A percentile compares a stretch with the other conserved stretches of the same genome.
Conservation (phyloP, 2,329 filamentous ascomycete species). For the Ilyonectria mors-panacis region DNA sequence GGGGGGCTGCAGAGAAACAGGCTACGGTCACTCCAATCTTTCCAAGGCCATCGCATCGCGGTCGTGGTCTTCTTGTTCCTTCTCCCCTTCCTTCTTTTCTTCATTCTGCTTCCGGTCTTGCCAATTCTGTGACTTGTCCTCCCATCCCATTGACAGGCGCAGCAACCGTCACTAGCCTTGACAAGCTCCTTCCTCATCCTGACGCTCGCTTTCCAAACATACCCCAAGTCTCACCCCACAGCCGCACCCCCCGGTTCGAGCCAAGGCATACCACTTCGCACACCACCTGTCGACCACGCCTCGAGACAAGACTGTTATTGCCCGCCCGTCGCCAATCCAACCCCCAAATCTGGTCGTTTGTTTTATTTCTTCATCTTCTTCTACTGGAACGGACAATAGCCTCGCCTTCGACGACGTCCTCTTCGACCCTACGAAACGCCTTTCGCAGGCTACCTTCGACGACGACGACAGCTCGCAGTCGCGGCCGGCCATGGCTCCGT, state of each 20-base stretch:
- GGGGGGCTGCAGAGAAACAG: constrained; percentile 37
- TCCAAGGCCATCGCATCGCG: constrained; percentile 44
- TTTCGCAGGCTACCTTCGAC: constrained; percentile 22
- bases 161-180: constrained; percentile 25
- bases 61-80: constrained; percentile 23
- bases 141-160: constrained; percentile 20
- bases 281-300: constrained; percentile 4
- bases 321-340: constrained; percentile 4
- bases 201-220: constrained; percentile 32
- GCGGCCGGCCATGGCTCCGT: constrained; percentile 65
- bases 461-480: constrained; percentile 37
- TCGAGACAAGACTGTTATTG: constrained; percentile 9
- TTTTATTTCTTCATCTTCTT: constrained; percentile 12
- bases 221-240: constrained; percentile 12
- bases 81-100: constrained; percentile 12
- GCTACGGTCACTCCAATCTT: constrained; percentile 36
- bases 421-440: constrained; percentile 18
- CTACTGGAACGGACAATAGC: background rate
- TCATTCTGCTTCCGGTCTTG: constrained; percentile 14
- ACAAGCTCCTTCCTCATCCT: constrained; percentile 21
- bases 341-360: background rate
- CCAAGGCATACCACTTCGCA: constrained; percentile 12
- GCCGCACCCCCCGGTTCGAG: constrained; percentile 28
- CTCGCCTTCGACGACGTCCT: constrained; percentile 30
- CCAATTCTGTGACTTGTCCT: constrained; percentile 14